Evolutionary conservation across 306 rosid genomes (phyloP), one percentile per base, ranked within the genome.

Genomic region (Citrullus amarus): DNA sequence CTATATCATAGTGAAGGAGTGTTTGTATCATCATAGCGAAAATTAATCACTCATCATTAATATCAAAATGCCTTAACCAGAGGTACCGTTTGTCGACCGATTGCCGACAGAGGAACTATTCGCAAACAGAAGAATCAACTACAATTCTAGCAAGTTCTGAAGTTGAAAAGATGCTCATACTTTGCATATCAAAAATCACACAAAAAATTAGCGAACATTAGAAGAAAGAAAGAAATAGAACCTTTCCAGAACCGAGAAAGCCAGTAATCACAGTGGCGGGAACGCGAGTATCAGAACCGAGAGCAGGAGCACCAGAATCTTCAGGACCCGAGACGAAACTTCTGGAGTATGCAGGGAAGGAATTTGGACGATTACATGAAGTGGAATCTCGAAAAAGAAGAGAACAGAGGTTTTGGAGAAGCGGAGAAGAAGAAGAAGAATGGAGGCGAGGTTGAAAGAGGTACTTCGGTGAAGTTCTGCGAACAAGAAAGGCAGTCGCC

Each of bases 241-340:
- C 97, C 96, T 93, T 93, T 84, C 98, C 98, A 22, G 98, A 89
- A 67, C 96, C 98, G 48, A 93, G 98, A 79, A 93, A 93, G 55
- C 97, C 98, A 6, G 98, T 93, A 28, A 93, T 78, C 61, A 93
- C 82, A 48, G 98, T 93, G 43, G 98, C 90, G 5, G 96, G 96
- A 72, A 93, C 91, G 54, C 94, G 97, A 76, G 86, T 83, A 83
- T 90, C 97, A 39, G 61, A 71, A 53, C 59, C 51, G 30, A 88
- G 82, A 2, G 82, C 48, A 56, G 86, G 18, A 68, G 84, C 62
- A 55, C 50, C 75, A 69, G 82, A 82, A 22, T 76, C 80, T 7
- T 34, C 73, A 15, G 91, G 71, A 28, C 82, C 78, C 13, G 85
- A 89, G 77, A 62, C 82, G 54, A 88, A 48, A 63, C 76, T 77